Base-by-base conservation (phyloP, 192 early-diverging fungal genomes). In the Coemansia sp. region DNA sequence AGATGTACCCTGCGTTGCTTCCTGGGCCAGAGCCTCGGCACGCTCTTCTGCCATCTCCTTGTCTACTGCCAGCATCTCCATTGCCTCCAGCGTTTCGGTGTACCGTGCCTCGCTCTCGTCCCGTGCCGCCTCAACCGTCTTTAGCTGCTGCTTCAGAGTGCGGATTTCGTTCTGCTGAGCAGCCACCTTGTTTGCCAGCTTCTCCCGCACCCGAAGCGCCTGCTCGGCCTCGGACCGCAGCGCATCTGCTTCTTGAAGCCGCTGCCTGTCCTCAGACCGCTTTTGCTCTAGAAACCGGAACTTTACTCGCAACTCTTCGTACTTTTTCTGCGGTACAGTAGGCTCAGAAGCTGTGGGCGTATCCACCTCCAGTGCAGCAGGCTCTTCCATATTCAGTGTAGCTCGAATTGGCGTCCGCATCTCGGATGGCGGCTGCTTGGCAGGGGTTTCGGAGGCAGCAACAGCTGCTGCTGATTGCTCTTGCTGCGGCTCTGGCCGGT, bases 21-120 rank as follows among this genome's bases (percentile, higher is more conserved):
- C 91, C 21, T 85, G 86, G 54, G 86, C 81, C 47, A 93, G 50
- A 14, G 82, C 75, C 38, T 95, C 93, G 17, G 85, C 84, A 37
- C 80, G 81, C 60, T 95, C 93, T 56, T 94, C 93, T 0, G 91
- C 93, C 81, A 93, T 84, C 68, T 97, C 93, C 64, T 89, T 89
- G 79, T 97, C 94, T 11, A 97, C 60, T 5, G 90, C 78, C 51
- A 89, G 83, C 73, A 93, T 86, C 69, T 97, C 94, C 71, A 94
- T 80, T 12, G 76, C 74, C 18, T 94, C 93, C 17, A 83, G 54
- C 14, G 86, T 74, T 30, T 95, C 93, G 34, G 80, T 77, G 48
- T 89, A 81, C 58, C 87, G 84, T 15, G 63, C 54, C 51, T 94
- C 92, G 26, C 81, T 49, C 3, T 65, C 69, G 28, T 89, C 88